Evolutionary conservation across 768 basidiomycete genomes (phyloP).

Genomic region (Phanerochaete carnosa): DNA sequence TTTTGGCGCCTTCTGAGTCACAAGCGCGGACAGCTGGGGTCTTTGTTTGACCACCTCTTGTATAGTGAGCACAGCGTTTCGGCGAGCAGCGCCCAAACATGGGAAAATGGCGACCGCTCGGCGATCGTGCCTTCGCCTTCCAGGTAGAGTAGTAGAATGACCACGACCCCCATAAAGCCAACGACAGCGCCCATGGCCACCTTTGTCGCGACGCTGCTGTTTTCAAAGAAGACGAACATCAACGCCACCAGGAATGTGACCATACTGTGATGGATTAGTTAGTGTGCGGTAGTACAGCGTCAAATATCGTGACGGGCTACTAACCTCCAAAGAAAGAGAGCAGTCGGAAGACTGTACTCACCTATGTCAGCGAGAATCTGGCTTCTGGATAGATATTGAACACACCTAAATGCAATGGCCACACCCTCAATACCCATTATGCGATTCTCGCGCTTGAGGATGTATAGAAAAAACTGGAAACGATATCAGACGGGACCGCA

Average conservation of each 20-base stretch:
- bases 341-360: slow-evolving; percentile 25
- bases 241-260: slow-evolving; percentile 13
- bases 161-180: background rate
- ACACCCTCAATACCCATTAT: slow-evolving; percentile 12
- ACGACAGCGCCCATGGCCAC: slow-evolving; percentile 7
- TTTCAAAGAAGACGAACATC: slow-evolving; percentile 11
- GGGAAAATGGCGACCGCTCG: background rate
- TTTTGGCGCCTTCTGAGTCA: background rate
- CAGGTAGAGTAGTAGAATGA: slow-evolving; percentile 4
- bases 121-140: slow-evolving; percentile 5
- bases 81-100: background rate
- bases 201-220: slow-evolving; percentile 3
- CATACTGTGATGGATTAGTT: slow-evolving; percentile 9
- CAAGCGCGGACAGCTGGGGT: background rate
- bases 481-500: background rate
- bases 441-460: background rate
- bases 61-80: background rate
- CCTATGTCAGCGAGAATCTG: background rate
- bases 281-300: background rate
- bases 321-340: slow-evolving; percentile 24
- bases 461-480: background rate
- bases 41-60: background rate
- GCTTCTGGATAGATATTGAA: background rate
- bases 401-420: slow-evolving; percentile 28
- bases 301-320: slow-evolving; percentile 11